phyloP scores from a whole-genome alignment of 805 yeast species.

The Scheffersomyces coipomensis region DNA sequence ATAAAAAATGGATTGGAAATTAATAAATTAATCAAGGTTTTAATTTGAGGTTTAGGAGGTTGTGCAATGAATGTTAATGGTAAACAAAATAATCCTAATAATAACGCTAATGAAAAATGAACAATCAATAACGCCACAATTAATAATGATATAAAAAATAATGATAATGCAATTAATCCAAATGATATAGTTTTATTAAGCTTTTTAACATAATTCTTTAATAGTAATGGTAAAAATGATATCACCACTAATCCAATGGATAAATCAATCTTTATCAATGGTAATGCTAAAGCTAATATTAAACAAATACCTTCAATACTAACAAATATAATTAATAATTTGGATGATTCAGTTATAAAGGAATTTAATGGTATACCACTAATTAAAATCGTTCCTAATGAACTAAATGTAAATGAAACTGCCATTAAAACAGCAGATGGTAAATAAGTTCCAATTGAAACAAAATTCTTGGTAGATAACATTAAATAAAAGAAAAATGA shows the following conservation, averaged over 20 bases:
- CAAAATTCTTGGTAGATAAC: conserved; percentile 75
- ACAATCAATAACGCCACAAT: conserved; percentile 74
- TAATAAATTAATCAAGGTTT: conserved; percentile 34
- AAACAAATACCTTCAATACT: conserved; percentile 23
- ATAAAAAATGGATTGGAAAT: conserved; percentile 53
- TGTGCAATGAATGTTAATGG: conserved; percentile 65
- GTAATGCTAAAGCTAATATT: conserved; percentile 22
- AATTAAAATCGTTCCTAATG: conserved; percentile 56
- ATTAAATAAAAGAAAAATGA: conserved; percentile 90
- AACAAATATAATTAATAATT: conserved; percentile 25
- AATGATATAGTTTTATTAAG: conserved; percentile 21
- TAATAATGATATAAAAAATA: conserved; percentile 57
- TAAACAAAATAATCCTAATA: conserved; percentile 66
- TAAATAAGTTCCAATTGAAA: conserved; percentile 89
- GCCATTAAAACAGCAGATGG: conserved; percentile 81
- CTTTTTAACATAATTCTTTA: conserved; percentile 4
- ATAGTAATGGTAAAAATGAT: conserved; percentile 12
- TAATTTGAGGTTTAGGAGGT: conserved; percentile 9
- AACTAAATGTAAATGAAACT: conserved; percentile 64
- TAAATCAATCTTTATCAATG: conserved; percentile 17
- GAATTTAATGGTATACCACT: conserved; percentile 27
- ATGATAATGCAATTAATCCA: conserved; percentile 47
- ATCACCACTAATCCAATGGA: conserved; percentile 12
- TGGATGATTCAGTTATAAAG: conserved; percentile 20
- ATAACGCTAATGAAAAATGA: conserved; percentile 78